Conservation (phyloP, 169 alveolate genomes). For the Plasmodium relictum region DNA sequence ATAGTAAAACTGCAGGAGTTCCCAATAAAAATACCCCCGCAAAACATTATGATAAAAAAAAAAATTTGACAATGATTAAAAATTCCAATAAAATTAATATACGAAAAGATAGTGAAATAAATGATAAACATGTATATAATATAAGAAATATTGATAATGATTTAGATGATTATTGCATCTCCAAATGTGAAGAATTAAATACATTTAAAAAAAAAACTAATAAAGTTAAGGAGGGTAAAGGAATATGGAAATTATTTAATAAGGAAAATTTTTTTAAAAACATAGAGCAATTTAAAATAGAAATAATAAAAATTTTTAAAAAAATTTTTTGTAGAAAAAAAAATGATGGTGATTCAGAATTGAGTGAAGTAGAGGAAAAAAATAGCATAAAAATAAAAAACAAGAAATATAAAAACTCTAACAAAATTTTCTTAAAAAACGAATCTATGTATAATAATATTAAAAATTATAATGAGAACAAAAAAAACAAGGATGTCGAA, state of each 20-base stretch:
- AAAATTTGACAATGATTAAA: background rate
- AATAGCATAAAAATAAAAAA: constrained; percentile 1
- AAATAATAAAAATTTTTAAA: constrained; percentile 32
- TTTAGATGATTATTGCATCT: background rate
- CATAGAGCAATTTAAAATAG: constrained; percentile 32
- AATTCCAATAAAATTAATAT: background rate
- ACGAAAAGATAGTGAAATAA: background rate
- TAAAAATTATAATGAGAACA: constrained; percentile 51
- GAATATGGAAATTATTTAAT: constrained; percentile 22
- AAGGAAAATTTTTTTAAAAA: constrained; percentile 21
- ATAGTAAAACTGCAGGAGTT: constrained; percentile 11
- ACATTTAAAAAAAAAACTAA: constrained; percentile 10
- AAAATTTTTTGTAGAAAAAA: constrained; percentile 37
- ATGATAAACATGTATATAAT: background rate
- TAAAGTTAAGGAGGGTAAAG: background rate
- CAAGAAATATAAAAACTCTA: constrained; percentile 28
- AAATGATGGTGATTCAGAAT: constrained; percentile 2
- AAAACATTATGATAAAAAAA: background rate
- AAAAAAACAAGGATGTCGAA: constrained; percentile 45
- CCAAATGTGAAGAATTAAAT: background rate
- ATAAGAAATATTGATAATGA: background rate
- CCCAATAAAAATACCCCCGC: background rate
- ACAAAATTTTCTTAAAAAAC: constrained; percentile 29
- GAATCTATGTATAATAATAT: constrained; percentile 34
- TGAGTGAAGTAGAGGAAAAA: background rate